Percentiles rank a stretch among this genome's conserved stretches.
Evolutionary conservation across 2,329 filamentous ascomycete species (phyloP).

Genomic region (Scytalidium lignicola): DNA sequence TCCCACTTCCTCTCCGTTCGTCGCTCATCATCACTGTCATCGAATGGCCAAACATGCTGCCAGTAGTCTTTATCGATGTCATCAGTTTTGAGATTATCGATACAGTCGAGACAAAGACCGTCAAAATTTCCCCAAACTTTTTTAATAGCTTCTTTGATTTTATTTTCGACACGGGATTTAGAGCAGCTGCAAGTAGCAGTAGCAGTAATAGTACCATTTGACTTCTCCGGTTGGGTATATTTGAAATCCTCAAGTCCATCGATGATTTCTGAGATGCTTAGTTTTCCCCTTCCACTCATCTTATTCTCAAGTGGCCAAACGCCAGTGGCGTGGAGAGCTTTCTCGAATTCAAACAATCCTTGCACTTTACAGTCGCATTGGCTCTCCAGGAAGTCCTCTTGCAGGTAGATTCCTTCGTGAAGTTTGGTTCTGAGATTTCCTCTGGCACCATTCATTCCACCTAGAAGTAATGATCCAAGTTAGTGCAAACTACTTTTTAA

Average conservation of each 20-base stretch:
- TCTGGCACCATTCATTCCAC: constrained; percentile 8
- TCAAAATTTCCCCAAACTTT: constrained; percentile 3
- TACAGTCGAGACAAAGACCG: constrained; percentile 13
- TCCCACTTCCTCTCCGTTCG: constrained; percentile 2
- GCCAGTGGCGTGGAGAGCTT: constrained; percentile 5
- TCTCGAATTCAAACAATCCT: constrained; percentile 3
- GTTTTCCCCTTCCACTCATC: neutral
- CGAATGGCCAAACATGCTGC: neutral
- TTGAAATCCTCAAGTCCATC: constrained; percentile 1
- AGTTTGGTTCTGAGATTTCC: constrained; percentile 6
- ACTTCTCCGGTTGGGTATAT: neutral
- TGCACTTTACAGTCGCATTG: constrained; percentile 5
- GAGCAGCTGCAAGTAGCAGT: neutral
- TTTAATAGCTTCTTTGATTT: neutral
- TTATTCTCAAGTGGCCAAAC: constrained; percentile 9
- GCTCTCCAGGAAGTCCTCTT: neutral
- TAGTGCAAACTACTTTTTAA: too few species aligned
- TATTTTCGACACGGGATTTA: neutral
- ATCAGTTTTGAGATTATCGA: constrained; percentile 3
- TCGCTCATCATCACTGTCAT: too few species aligned
- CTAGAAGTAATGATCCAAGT: too few species aligned
- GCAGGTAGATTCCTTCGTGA: constrained; percentile 3
- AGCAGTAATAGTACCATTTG: too few species aligned
- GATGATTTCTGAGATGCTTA: constrained; percentile 1
- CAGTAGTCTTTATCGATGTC: constrained; percentile 2